Conservation (phyloP, 257 asterid genomes). For the Ilex aquifolium region DNA sequence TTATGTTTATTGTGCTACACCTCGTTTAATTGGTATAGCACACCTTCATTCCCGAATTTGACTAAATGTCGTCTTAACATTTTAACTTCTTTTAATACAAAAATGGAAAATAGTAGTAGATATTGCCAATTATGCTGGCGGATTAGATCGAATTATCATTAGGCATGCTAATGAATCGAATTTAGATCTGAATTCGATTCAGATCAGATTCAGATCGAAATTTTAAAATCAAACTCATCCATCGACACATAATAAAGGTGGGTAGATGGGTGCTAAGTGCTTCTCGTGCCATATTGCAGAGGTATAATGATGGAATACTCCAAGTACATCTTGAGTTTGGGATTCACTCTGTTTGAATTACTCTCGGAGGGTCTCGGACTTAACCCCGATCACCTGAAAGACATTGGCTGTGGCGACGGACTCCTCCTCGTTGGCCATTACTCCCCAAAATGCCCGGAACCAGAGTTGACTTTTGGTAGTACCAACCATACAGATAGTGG, state of each 20-base stretch:
- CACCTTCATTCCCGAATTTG: not conserved
- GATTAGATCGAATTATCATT: no score
- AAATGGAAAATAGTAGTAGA: no score
- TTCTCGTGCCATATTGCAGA: slow-evolving; percentile 8
- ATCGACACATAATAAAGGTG: no score
- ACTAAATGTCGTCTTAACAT: no score
- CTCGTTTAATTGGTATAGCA: not conserved
- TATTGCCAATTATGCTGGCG: no score
- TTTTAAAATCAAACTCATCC: no score
- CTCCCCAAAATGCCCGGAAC: slow-evolving; percentile 52
- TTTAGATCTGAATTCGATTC: no score
- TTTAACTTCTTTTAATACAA: no score
- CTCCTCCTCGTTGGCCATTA: slow-evolving; percentile 25
- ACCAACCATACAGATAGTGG: slow-evolving; percentile 31
- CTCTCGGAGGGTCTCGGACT: slow-evolving; percentile 40
- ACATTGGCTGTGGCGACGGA: slow-evolving; percentile 35
- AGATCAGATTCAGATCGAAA: no score
- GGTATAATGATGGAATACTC: slow-evolving; percentile 27
- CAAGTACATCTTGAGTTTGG: slow-evolving; percentile 24
- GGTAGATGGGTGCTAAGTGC: no score
- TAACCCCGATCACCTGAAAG: slow-evolving; percentile 20
- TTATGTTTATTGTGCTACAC: not conserved
- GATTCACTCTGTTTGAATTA: slow-evolving; percentile 24
- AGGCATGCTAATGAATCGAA: no score
- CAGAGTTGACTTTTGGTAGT: slow-evolving; percentile 31